A percentile compares a stretch with the other conserved stretches of the same genome.
Conservation (phyloP, 2,329 filamentous ascomycete genomes). For the Graphilbum ipis-grandicollis region DNA sequence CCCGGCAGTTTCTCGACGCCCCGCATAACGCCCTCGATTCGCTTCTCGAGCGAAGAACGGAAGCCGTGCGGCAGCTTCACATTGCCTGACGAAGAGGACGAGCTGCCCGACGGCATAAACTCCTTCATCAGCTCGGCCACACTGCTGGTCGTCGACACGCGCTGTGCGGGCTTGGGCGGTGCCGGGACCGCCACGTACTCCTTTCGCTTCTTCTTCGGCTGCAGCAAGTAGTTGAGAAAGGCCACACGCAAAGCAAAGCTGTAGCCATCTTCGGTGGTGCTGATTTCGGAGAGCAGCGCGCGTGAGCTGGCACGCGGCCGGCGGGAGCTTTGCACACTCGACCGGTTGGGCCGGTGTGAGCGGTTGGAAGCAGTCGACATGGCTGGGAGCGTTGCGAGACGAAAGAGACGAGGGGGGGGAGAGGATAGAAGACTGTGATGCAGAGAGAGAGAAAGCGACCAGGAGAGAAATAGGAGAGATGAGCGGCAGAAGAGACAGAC, state of each 20-base stretch:
- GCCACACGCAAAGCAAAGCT: conserved; percentile 79
- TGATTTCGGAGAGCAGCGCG: too few species aligned
- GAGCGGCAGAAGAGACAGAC: too few species aligned
- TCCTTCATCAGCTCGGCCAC: conserved; percentile 82
- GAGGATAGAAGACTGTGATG: too few species aligned
- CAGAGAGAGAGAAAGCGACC: background rate
- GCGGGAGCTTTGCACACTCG: conserved; percentile 26
- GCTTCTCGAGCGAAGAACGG: conserved; percentile 40
- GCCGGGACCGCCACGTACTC: conserved; percentile 56
- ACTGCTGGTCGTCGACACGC: conserved; percentile 30
- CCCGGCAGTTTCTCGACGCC: conserved; percentile 74
- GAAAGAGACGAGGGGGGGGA: background rate
- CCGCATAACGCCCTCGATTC: conserved; percentile 63
- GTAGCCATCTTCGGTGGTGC: conserved; percentile 71
- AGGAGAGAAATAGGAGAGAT: too few species aligned
- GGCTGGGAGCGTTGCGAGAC: conserved; percentile 4
- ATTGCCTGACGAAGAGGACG: conserved; percentile 30
- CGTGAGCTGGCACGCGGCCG: too few species aligned
- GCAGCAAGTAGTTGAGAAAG: conserved; percentile 82
- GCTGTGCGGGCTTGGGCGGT: conserved; percentile 17
- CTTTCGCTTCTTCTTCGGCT: conserved; percentile 75
- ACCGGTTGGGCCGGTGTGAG: conserved; percentile 26
- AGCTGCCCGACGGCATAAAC: conserved; percentile 35
- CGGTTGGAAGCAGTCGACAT: conserved; percentile 36
- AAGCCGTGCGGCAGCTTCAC: conserved; percentile 42